phyloP scores from a whole-genome alignment of 2,329 filamentous ascomycete species.

The Aspergillus melleus region DNA sequence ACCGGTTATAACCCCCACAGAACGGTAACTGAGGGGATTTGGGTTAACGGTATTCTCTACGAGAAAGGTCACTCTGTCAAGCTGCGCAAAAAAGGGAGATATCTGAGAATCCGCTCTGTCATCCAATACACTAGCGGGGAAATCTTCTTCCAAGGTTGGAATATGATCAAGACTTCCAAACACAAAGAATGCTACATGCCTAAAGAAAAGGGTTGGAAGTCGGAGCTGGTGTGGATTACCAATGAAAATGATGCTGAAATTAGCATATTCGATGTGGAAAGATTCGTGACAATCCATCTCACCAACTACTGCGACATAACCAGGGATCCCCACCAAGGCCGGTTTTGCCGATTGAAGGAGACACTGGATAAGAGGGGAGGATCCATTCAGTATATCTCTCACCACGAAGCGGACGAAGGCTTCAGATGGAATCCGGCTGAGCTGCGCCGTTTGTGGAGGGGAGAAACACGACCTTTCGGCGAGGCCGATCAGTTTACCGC shows the following conservation, averaged over 20 bases:
- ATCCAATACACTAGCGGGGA: conserved; percentile 21
- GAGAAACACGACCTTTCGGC: conserved; percentile 30
- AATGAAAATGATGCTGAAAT: conserved; percentile 46
- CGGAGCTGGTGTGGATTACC: conserved; percentile 49
- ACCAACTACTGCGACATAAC: conserved; percentile 53
- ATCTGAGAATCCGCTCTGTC: conserved; percentile 44
- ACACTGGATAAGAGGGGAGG: conserved; percentile 22
- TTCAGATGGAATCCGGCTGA: conserved; percentile 9
- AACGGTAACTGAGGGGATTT: conserved; percentile 15
- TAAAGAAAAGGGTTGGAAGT: conserved; percentile 20
- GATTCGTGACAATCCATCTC: conserved; percentile 47
- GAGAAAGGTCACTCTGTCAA: conserved; percentile 36
- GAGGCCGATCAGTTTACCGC: conserved; percentile 7
- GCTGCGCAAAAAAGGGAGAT: conserved; percentile 36
- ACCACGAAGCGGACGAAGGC: conserved; percentile 30
- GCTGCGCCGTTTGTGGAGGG: conserved; percentile 35
- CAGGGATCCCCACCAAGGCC: conserved; percentile 28
- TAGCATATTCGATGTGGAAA: conserved; percentile 36
- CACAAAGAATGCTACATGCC: conserved; percentile 36
- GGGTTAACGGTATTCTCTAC: conserved; percentile 24
- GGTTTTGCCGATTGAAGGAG: conserved; percentile 37
- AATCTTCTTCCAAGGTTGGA: conserved; percentile 41
- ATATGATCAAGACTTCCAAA: conserved; percentile 33
- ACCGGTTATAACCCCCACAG: not conserved
- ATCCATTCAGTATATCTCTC: conserved; percentile 30